Evolutionary conservation across 352 stramenopile species (phyloP), one percentile per base, ranked within the genome.

Genomic region (Pseudoperonospora humuli): DNA sequence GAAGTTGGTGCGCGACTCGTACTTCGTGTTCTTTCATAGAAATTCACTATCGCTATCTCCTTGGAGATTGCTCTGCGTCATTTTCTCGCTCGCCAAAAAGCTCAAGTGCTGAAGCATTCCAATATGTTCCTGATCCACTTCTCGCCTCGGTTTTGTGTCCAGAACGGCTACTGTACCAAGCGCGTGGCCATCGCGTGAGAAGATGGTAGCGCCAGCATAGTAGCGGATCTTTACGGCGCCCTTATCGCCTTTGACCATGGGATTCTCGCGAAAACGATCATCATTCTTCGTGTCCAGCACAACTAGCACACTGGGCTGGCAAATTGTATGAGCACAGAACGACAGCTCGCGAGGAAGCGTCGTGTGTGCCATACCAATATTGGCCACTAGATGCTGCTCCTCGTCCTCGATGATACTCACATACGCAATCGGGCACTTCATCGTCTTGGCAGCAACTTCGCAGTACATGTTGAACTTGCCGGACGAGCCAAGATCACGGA

Each of bases 381-480:
- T 90, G 36, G 80, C 75, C 40, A 93, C 69, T 20, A 93, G 40
- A 17, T 86, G 65, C 61, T 93, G 81, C 54, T 90, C 78, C 32
- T 86, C 75, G 41, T 89, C 74, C 39, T 88, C 77, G 23, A 93
- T 77, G 38, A 93, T 90, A 40, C 77, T 89, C 57, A 89, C 77
- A 49, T 88, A 90, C 34, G 77, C 77, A 33, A 93, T 89, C 26
- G 75, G 80, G 25, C 77, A 90, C 51, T 90, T 89, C 77, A 93
- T 88, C 10, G 79, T 89, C 73, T 93, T 90, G 49, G 75, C 72
- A 3, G 75, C 75, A 29, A 93, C 75, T 41, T 90, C 80, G 48
- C 80, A 93, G 35, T 90, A 89, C 74, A 86, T 89, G 57, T 90
- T 89, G 54, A 91, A 93, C 57, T 85, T 86, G 47, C 79, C 74